phyloP scores from a whole-genome alignment of 1,284 basidiomycete genomes.

The Pascua guehoae region DNA sequence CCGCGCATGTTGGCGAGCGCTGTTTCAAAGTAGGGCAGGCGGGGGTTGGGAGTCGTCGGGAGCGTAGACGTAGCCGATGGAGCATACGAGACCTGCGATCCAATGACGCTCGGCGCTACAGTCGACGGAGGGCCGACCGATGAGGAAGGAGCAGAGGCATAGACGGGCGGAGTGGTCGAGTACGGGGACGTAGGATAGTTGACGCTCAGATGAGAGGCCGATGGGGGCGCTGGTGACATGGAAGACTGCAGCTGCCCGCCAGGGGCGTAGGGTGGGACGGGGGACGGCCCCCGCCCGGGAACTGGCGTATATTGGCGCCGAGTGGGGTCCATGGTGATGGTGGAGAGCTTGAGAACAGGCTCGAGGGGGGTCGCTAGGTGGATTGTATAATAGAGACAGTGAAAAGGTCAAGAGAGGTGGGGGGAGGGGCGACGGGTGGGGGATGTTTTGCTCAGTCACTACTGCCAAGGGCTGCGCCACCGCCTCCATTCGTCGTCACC shows the following conservation, averaged over 20 bases:
- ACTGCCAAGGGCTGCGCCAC: too few species aligned
- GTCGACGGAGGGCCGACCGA: conserved; percentile 1
- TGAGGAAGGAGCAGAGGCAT: conserved; percentile 1
- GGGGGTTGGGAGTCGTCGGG: not conserved
- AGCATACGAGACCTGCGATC: not conserved
- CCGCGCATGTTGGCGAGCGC: conserved; percentile 32
- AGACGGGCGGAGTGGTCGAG: conserved; percentile 2
- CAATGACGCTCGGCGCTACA: not conserved
- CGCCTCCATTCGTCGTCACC: too few species aligned
- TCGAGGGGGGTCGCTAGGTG: too few species aligned
- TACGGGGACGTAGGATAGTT: not conserved
- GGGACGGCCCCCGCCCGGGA: conserved; percentile 5
- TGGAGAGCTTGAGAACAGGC: not conserved
- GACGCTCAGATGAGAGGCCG: too few species aligned
- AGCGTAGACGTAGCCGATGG: not conserved
- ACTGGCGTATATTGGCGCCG: conserved; percentile 1
- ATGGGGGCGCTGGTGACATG: too few species aligned
- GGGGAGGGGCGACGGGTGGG: not conserved
- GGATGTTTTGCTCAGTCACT: not conserved
- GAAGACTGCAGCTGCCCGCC: too few species aligned
- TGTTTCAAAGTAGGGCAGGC: conserved; percentile 40
- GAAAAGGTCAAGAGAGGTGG: not conserved
- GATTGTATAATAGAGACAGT: not conserved
- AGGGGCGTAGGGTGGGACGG: conserved; percentile 16
- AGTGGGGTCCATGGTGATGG: conserved; percentile 1